Conservation (phyloP, 352 stramenopile genomes). For the Globisporangium uncinulatum region DNA sequence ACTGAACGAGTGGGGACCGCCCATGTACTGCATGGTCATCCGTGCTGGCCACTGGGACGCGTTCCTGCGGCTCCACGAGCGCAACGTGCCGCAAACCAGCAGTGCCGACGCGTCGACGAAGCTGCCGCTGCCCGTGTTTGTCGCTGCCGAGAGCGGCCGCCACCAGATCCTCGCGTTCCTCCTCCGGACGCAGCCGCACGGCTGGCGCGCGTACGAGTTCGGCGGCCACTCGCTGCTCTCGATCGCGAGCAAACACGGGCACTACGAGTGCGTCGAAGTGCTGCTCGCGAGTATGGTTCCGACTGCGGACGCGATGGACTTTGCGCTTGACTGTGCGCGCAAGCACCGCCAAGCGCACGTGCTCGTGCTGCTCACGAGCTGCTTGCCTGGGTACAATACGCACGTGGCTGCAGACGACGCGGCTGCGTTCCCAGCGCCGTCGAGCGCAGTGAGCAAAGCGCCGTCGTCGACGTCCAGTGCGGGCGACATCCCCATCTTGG, state of each 20-base stretch:
- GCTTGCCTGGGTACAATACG: slow-evolving; percentile 40
- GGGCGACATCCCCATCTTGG: slow-evolving; percentile 2
- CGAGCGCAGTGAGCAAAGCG: slow-evolving; percentile 2
- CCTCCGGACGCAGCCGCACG: slow-evolving; percentile 20
- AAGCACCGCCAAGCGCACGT: slow-evolving; percentile 56
- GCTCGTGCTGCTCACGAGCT: slow-evolving; percentile 65
- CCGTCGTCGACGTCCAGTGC: not conserved
- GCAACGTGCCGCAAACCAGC: slow-evolving; percentile 19
- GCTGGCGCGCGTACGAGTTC: slow-evolving; percentile 46
- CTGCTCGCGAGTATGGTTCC: slow-evolving; percentile 32
- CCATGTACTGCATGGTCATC: slow-evolving; percentile 71
- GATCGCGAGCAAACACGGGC: slow-evolving; percentile 51
- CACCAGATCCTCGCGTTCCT: slow-evolving; percentile 48
- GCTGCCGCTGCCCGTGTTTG: slow-evolving; percentile 48
- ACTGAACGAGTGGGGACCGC: slow-evolving; percentile 38
- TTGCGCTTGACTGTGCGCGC: slow-evolving; percentile 43
- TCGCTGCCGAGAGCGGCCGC: slow-evolving; percentile 50
- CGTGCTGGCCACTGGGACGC: slow-evolving; percentile 49
- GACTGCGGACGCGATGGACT: slow-evolving; percentile 27
- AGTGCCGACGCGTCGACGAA: slow-evolving; percentile 15
- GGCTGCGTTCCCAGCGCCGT: not conserved
- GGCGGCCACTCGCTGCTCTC: slow-evolving; percentile 57
- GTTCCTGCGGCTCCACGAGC: slow-evolving; percentile 51
- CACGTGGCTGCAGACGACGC: slow-evolving; percentile 14
- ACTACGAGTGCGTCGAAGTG: slow-evolving; percentile 65